A percentile compares a stretch with the other conserved stretches of the same genome.
phyloP scores from a whole-genome alignment of 2,329 filamentous ascomycete species.

The Trichoderma sp. region DNA sequence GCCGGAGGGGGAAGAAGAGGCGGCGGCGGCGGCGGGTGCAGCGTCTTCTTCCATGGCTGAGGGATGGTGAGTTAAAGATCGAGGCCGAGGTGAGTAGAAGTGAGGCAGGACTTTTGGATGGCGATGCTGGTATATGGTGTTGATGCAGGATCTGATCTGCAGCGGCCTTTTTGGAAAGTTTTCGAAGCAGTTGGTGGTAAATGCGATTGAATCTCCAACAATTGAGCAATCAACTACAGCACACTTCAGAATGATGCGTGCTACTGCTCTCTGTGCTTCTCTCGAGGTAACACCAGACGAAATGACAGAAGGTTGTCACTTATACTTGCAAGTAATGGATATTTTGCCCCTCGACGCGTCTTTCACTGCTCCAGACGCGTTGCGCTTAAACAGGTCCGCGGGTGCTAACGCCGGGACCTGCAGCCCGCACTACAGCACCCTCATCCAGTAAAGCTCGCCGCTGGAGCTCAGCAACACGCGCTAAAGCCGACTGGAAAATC shows the following conservation, averaged over 20 bases:
- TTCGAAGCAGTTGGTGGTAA: background rate
- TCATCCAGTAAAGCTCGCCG: constrained; percentile 19
- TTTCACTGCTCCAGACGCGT: constrained; percentile 10
- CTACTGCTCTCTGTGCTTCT: background rate
- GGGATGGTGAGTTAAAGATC: background rate
- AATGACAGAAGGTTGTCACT: background rate
- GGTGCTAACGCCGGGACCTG: background rate
- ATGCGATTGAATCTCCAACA: background rate
- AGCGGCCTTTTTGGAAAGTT: background rate
- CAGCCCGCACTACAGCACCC: background rate
- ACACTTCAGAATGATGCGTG: background rate
- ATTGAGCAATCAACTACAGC: background rate
- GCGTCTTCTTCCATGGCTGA: constrained; percentile 15
- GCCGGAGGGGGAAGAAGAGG: background rate
- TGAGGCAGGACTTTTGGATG: background rate
- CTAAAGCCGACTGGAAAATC: constrained; percentile 9
- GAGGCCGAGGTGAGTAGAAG: background rate
- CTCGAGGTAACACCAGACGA: background rate
- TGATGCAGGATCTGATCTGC: background rate
- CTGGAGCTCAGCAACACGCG: constrained; percentile 25
- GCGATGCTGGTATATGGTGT: constrained; percentile 2
- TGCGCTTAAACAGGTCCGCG: background rate
- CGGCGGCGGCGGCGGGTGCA: background rate
- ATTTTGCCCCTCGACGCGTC: constrained; percentile 35
- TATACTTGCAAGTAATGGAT: background rate